A percentile compares a stretch with the other conserved stretches of the same genome.
These are phyloP conservation scores for Lobulomyces angularis DNA, from an alignment of 192 early-diverging fungal genomes.

Conservation along the genomic window DNA sequence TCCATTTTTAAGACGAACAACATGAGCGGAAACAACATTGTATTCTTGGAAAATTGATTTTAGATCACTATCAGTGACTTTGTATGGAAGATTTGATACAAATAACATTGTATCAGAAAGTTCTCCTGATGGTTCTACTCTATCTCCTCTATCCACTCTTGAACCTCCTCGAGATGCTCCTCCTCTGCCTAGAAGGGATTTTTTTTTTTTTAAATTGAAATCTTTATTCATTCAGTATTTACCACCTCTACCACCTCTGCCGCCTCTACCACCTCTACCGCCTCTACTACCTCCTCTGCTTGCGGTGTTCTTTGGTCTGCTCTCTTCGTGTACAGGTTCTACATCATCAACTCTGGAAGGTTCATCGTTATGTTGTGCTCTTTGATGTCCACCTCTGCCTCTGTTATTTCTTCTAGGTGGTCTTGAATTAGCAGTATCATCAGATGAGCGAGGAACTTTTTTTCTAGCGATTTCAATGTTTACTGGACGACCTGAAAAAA, in stretches of 20 bases:
- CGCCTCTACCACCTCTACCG: slow-evolving; percentile 24
- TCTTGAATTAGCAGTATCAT: slow-evolving; percentile 19
- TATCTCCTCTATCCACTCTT: no score
- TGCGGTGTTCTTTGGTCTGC: slow-evolving; percentile 19
- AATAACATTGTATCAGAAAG: not conserved
- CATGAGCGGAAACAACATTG: slow-evolving; percentile 56
- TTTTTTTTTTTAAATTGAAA: not conserved
- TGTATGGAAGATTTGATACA: slow-evolving; percentile 11
- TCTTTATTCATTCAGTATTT: slow-evolving; percentile 11
- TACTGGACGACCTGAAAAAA: slow-evolving; percentile 73
- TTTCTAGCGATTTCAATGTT: slow-evolving; percentile 82
- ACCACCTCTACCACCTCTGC: slow-evolving; percentile 25
- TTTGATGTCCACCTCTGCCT: slow-evolving; percentile 13
- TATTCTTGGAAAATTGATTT: slow-evolving; percentile 19
- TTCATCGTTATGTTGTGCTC: no score
- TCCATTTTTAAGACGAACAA: slow-evolving; percentile 57
- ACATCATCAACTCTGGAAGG: no score
- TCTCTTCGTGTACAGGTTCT: no score
- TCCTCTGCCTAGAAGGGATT: slow-evolving; percentile 1
- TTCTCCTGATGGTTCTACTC: no score
- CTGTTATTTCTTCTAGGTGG: slow-evolving; percentile 13
- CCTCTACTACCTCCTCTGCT: slow-evolving; percentile 10
- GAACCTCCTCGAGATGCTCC: slow-evolving; percentile 7
- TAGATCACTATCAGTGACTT: slow-evolving; percentile 9
- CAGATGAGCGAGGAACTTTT: slow-evolving; percentile 14